These are phyloP conservation scores for Penicillium griseofulvum DNA, from an alignment of 2,329 filamentous ascomycete genomes.

Conservation along the genomic window DNA sequence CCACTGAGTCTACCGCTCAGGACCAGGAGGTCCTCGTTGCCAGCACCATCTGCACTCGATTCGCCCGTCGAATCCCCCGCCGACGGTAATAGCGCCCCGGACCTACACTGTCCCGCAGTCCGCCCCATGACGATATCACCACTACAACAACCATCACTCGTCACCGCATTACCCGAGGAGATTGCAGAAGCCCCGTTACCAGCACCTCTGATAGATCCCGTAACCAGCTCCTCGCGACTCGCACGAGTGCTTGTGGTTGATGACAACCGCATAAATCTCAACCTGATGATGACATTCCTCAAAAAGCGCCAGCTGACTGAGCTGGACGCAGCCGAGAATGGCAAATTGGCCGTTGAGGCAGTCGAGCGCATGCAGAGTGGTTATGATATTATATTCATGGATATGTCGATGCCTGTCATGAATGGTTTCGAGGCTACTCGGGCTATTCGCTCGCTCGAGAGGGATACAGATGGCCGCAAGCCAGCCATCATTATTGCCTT, in stretches of 20 bases:
- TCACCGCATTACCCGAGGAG: constrained; percentile 5
- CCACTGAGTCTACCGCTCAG: constrained; percentile 17
- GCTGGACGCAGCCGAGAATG: constrained; percentile 43
- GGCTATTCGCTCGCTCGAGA: constrained; percentile 45
- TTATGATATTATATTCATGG: constrained; percentile 50
- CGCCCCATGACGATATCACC: background rate
- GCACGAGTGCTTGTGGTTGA: constrained; percentile 45
- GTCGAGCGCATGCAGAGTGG: constrained; percentile 32
- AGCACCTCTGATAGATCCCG: constrained; percentile 12
- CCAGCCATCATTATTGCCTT: constrained; percentile 46
- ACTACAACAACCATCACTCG: constrained; percentile 3
- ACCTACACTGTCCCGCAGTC: background rate
- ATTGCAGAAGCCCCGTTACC: constrained; percentile 14
- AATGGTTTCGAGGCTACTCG: constrained; percentile 49
- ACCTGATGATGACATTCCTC: constrained; percentile 45
- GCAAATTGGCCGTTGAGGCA: constrained; percentile 44
- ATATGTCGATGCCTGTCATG: constrained; percentile 51
- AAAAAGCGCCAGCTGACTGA: constrained; percentile 37
- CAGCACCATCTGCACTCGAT: constrained; percentile 1
- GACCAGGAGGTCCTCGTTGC: constrained; percentile 1
- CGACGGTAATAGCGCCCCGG: background rate
- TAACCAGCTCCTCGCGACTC: constrained; percentile 7
- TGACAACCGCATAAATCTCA: constrained; percentile 48
- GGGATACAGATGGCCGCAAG: constrained; percentile 30
- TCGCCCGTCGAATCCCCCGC: background rate